Conservation (phyloP, 768 basidiomycete species). For the Boletus subparvulus region DNA sequence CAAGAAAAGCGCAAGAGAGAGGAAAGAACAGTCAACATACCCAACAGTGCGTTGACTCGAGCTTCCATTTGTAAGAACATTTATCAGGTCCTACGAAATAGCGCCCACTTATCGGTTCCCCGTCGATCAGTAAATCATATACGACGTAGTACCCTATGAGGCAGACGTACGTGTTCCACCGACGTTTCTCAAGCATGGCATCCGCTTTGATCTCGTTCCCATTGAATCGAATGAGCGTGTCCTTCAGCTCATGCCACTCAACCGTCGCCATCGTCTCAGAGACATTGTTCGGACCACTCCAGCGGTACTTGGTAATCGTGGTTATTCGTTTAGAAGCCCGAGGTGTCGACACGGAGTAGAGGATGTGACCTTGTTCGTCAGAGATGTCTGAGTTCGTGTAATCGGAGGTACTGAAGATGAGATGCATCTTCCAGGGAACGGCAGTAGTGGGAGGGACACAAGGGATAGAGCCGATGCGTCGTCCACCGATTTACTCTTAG, state of each 20-base stretch:
- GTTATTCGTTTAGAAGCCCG: constrained; percentile 15
- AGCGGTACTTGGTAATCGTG: constrained; percentile 26
- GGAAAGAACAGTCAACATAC: constrained; percentile 10
- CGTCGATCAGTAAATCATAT: background rate
- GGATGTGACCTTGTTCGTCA: constrained; percentile 16
- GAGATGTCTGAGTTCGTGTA: constrained; percentile 20
- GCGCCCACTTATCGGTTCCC: constrained; percentile 24
- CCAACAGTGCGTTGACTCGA: constrained; percentile 29
- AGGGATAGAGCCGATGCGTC: background rate
- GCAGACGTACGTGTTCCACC: constrained; percentile 24
- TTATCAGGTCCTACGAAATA: constrained; percentile 35
- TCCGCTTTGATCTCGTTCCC: constrained; percentile 29
- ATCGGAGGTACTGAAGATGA: constrained; percentile 22
- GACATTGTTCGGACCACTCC: constrained; percentile 18
- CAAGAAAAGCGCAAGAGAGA: background rate
- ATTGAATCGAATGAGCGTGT: constrained; percentile 31
- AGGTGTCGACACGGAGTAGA: constrained; percentile 24
- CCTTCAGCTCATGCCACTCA: constrained; percentile 32
- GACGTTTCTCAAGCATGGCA: constrained; percentile 21
- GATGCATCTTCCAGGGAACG: constrained; percentile 14
- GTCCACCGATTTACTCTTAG: background rate
- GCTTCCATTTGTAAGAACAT: constrained; percentile 35
- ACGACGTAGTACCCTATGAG: background rate
- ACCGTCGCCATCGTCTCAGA: constrained; percentile 35
- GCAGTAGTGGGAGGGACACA: background rate